phyloP scores from a whole-genome alignment of 225 moss, liverwort and hornwort genomes.

The Polytrichum formosum region DNA sequence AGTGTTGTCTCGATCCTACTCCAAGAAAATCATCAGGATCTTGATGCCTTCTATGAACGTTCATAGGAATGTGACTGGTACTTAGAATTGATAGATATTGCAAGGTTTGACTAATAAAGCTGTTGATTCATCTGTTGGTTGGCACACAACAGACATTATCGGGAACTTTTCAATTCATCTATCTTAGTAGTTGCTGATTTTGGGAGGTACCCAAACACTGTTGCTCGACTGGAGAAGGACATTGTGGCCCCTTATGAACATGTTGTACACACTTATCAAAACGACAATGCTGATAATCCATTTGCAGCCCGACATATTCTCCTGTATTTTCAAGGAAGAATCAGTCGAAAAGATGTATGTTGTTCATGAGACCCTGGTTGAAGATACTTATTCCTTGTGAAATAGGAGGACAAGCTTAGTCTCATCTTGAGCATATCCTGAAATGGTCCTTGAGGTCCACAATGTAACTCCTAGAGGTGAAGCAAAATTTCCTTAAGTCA shows the following conservation, averaged over 20 bases:
- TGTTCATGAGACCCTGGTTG: not conserved
- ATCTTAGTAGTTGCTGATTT: slow-evolving; percentile 69
- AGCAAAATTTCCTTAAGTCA: not conserved
- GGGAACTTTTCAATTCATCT: slow-evolving; percentile 42
- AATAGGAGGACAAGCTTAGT: not conserved
- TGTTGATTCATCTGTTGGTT: not conserved
- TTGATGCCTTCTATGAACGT: not conserved
- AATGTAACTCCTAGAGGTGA: not conserved
- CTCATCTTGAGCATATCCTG: not conserved
- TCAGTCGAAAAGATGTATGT: slow-evolving; percentile 64
- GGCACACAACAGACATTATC: slow-evolving; percentile 30
- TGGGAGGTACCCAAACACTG: slow-evolving; percentile 34
- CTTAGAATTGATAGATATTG: not conserved
- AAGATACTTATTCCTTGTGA: not conserved
- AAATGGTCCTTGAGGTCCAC: not conserved
- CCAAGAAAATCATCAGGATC: not conserved
- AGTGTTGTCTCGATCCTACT: not conserved
- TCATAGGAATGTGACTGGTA: not conserved
- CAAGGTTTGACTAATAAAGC: not conserved
- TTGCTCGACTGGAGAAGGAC: slow-evolving; percentile 56
- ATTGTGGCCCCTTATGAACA: slow-evolving; percentile 72
- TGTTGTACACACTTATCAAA: slow-evolving; percentile 37
- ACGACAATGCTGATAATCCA: slow-evolving; percentile 38
- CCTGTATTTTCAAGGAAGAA: slow-evolving; percentile 62
- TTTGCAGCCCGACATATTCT: slow-evolving; percentile 44